Percentiles rank a stretch among this genome's conserved stretches.
Conservation (phyloP, 306 rosid genomes). For the Vigna radiata region DNA sequence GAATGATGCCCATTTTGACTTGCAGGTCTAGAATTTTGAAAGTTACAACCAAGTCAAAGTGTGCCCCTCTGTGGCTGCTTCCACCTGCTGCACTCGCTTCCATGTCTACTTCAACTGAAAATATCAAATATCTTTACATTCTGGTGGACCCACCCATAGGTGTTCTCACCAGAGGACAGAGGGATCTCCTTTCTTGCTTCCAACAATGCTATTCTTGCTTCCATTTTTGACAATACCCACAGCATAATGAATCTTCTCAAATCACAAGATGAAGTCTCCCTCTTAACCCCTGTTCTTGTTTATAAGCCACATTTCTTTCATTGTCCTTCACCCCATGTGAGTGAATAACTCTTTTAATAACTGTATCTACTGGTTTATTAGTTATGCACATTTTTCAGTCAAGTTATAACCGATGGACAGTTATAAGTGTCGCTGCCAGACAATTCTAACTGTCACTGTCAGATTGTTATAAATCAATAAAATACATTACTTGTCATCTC, state of each 20-base stretch:
- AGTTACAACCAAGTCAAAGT: not conserved
- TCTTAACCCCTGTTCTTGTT: not conserved
- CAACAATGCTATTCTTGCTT: not conserved
- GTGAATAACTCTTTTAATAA: not conserved
- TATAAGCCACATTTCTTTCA: not conserved
- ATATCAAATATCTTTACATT: conserved; percentile 3
- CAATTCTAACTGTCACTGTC: not conserved
- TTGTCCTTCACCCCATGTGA: not conserved
- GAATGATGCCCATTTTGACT: not conserved
- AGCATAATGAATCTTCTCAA: not conserved
- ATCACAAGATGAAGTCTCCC: not conserved
- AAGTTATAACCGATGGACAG: not conserved
- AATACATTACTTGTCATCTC: not conserved
- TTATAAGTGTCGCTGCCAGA: not conserved
- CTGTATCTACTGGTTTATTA: not conserved
- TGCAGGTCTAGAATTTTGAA: not conserved
- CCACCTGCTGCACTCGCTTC: not conserved
- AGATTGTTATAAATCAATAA: not conserved
- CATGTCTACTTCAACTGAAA: not conserved
- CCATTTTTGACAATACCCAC: not conserved
- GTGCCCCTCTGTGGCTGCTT: not conserved
- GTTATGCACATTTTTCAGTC: not conserved
- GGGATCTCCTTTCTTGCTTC: not conserved
- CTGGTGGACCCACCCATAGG: not conserved
- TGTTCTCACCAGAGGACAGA: not conserved